Evolutionary conservation across 331 rosid genomes (phyloP).

Genomic region (Dryas integrifolia): DNA sequence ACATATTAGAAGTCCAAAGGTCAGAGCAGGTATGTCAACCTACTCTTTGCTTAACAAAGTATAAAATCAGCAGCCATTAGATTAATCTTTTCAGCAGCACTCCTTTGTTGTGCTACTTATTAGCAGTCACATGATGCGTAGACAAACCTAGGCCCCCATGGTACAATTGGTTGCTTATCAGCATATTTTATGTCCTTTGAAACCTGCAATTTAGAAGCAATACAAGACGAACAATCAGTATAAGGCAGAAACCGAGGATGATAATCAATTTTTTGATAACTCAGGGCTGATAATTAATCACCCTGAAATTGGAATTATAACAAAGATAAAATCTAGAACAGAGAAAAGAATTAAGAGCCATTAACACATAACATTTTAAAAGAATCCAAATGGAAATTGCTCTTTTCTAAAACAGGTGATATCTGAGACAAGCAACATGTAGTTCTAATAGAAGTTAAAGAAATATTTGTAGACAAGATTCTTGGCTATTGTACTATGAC

Average conservation of each 20-base stretch:
- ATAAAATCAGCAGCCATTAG: background rate
- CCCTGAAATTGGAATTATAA: background rate
- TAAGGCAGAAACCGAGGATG: slow-evolving; percentile 8
- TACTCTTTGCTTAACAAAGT: background rate
- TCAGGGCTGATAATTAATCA: background rate
- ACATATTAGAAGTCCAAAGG: slow-evolving; percentile 30
- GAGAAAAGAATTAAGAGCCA: background rate
- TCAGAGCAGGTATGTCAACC: slow-evolving; percentile 1
- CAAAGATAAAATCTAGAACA: slow-evolving; percentile 9
- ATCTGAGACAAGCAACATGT: background rate
- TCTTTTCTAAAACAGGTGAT: background rate
- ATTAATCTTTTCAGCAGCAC: background rate
- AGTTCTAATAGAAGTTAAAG: background rate
- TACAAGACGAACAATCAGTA: slow-evolving; percentile 17
- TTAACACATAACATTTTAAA: background rate
- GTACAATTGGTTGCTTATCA: slow-evolving; percentile 89
- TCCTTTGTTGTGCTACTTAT: background rate
- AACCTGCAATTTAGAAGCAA: slow-evolving; percentile 51
- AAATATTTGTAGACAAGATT: background rate
- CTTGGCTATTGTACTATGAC: background rate
- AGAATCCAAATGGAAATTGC: background rate
- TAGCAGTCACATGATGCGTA: slow-evolving; percentile 10
- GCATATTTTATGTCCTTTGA: slow-evolving; percentile 96
- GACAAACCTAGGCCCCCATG: slow-evolving; percentile 98
- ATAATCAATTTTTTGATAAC: background rate